Conservation (phyloP, 176 grass and related monocot species). For the Cenchrus americanus region DNA sequence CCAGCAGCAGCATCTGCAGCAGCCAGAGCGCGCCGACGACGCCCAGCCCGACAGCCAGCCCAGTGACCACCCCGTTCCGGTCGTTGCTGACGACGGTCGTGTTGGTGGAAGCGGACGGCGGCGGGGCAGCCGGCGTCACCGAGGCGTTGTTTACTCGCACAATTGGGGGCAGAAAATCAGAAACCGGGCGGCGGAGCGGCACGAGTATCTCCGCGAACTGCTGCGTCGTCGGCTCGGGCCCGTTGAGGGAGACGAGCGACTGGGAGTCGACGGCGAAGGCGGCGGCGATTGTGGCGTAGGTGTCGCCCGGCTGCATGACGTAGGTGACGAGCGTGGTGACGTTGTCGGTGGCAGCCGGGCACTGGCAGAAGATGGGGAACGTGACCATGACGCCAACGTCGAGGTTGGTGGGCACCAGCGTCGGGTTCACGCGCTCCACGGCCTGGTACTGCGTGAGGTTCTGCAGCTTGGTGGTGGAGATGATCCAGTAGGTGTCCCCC, state of each 20-base stretch:
- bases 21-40: constrained; percentile 59
- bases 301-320: constrained; percentile 80
- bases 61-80: constrained; percentile 60
- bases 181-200: constrained; percentile 54
- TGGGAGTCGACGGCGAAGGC: constrained; percentile 60
- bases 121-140: constrained; percentile 30
- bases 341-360: constrained; percentile 43
- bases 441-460: constrained; percentile 84
- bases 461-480: constrained; percentile 76
- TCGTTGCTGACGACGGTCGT: constrained; percentile 32
- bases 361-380: constrained; percentile 97
- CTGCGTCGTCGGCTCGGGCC: constrained; percentile 47
- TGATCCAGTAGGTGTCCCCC: constrained; percentile 70
- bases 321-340: constrained; percentile 72
- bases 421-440: constrained; percentile 81
- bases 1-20: constrained; percentile 59
- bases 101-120: constrained; percentile 42
- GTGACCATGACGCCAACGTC: constrained; percentile 59
- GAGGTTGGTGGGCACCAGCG: constrained; percentile 57
- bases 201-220: constrained; percentile 62
- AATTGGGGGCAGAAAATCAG: constrained; percentile 63
- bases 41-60: constrained; percentile 64
- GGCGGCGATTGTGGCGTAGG: constrained; percentile 67
- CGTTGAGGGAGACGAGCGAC: constrained; percentile 75
- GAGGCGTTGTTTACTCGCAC: constrained; percentile 48